These are phyloP conservation scores for Yarrowia keelungensis DNA, from an alignment of 805 yeast species.

Conservation along the genomic window DNA sequence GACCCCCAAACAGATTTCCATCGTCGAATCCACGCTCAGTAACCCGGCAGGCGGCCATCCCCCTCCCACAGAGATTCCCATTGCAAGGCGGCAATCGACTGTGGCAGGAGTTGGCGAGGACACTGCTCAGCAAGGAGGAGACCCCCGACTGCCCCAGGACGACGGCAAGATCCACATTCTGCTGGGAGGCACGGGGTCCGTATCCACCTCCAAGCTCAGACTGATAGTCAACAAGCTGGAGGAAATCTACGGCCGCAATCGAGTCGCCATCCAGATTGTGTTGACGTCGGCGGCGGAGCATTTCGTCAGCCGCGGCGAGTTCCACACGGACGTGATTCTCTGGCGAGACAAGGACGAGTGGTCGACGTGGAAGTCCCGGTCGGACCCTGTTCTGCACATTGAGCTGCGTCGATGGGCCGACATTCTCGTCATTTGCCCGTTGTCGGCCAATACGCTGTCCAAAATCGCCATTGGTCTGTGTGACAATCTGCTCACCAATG, in stretches of 20 bases:
- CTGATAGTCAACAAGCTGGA: conserved; percentile 79
- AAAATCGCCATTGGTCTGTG: conserved; percentile 91
- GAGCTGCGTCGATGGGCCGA: conserved; percentile 98
- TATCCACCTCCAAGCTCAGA: conserved; percentile 82
- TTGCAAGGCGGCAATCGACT: conserved; percentile 35
- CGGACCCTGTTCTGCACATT: conserved; percentile 93
- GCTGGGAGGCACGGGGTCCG: conserved; percentile 87
- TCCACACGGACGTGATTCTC: conserved; percentile 73
- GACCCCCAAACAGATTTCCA: conserved; percentile 18
- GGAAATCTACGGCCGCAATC: conserved; percentile 75
- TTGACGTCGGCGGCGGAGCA: conserved; percentile 87
- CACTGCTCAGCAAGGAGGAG: conserved; percentile 46
- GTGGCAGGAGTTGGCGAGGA: conserved; percentile 8
- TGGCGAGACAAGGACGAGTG: conserved; percentile 97
- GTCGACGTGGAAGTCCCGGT: conserved; percentile 80
- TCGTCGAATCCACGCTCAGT: conserved; percentile 5
- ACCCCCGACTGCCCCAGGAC: conserved; percentile 73
- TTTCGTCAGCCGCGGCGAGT: conserved; percentile 64
- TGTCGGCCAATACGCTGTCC: conserved; percentile 90
- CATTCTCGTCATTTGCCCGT: conserved; percentile 88
- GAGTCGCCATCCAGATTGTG: conserved; percentile 82
- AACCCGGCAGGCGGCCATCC: conserved; percentile 34
- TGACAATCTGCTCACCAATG: conserved; percentile 88
- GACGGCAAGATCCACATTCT: conserved; percentile 88
- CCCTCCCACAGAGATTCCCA: conserved; percentile 29